phyloP scores from a whole-genome alignment of 2,329 filamentous ascomycete species.

The Neonectria hederae region DNA sequence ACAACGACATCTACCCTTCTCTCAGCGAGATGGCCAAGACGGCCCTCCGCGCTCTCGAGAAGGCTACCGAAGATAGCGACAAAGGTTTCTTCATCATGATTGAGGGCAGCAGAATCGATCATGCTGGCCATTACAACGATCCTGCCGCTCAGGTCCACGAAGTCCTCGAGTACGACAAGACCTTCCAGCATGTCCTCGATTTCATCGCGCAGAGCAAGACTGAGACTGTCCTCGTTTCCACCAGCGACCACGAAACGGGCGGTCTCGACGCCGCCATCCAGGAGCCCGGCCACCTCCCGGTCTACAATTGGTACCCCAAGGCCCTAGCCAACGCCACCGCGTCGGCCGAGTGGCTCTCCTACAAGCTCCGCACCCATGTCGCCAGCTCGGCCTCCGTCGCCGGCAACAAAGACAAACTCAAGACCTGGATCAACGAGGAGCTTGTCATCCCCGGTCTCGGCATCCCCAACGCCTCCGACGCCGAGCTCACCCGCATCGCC shows the following conservation, averaged over 20 bases:
- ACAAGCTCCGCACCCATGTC: conserved; percentile 70
- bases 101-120: conserved; percentile 94
- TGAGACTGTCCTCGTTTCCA: conserved; percentile 84
- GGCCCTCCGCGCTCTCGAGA: conserved; percentile 80
- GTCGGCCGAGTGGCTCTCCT: conserved; percentile 76
- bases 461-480: conserved; percentile 75
- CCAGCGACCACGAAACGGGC: conserved; percentile 96
- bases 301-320: conserved; percentile 81
- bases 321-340: conserved; percentile 81
- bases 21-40: conserved; percentile 90
- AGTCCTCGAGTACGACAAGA: conserved; percentile 92
- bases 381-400: conserved; percentile 45
- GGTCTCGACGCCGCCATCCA: conserved; percentile 84
- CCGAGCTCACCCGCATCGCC: conserved; percentile 75
- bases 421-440: conserved; percentile 72
- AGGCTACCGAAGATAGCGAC: conserved; percentile 83
- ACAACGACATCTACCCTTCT: conserved; percentile 84
- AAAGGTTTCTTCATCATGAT: conserved; percentile 99
- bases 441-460: conserved; percentile 78
- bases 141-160: conserved; percentile 88
- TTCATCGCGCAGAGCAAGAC: conserved; percentile 80
- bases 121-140: conserved; percentile 88
- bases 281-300: conserved; percentile 60
- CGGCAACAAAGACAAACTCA: conserved; percentile 53
- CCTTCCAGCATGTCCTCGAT: conserved; percentile 83